Base-by-base conservation (phyloP, 2,329 filamentous ascomycete species). In the Diaporthe citrichinensis region DNA sequence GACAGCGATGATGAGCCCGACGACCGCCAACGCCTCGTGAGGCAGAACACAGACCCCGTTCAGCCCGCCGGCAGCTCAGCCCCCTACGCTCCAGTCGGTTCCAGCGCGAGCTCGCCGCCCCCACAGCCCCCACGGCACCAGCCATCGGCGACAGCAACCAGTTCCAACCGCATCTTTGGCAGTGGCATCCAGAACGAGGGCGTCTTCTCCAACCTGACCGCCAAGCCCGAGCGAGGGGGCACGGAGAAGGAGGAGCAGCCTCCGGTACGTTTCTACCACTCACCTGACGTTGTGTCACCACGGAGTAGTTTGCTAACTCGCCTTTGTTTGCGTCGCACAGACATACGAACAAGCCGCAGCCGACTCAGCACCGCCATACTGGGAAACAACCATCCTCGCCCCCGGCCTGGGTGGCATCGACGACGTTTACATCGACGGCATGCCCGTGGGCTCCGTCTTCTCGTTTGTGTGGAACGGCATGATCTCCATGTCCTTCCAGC, bases 261-360 rank as follows among this genome's bases (percentile, higher is more conserved):
- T 87, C 97, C 97, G 74, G 96, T 98, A 92, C 79, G 95, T 91
- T 20, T 20, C 44, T 25, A 28, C 10, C 4, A 53, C 59, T 17
- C 25, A 14, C 8, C 31, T 17, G 65, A 73, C 65, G 39, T 67
- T 57, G 20, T 34, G 61, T 46, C n/a, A 9, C 44, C 53, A 7
- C 8, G 41, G n/a, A 51, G 34, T 34, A 12, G 31, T 58, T 79
- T 79, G 79, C 85, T 87, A 81, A 88, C 83, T 62, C 55, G 20
- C 6, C 1, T 15, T 23, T 57, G 53, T 57, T 77, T 51, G 44
- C 39, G 62, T 67, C 53, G 46, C 76, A 23, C 80, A 98, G 95
- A 96, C 96, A 49, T 99, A 99, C 84, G 97, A 99, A 89, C 96
- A 98, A 91, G 97, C 97, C 23, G 97, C 97, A 4, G 96, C 96